These are phyloP conservation scores for Anthostomella pinea DNA, from an alignment of 2,329 filamentous ascomycete genomes.

Conservation along the genomic window DNA sequence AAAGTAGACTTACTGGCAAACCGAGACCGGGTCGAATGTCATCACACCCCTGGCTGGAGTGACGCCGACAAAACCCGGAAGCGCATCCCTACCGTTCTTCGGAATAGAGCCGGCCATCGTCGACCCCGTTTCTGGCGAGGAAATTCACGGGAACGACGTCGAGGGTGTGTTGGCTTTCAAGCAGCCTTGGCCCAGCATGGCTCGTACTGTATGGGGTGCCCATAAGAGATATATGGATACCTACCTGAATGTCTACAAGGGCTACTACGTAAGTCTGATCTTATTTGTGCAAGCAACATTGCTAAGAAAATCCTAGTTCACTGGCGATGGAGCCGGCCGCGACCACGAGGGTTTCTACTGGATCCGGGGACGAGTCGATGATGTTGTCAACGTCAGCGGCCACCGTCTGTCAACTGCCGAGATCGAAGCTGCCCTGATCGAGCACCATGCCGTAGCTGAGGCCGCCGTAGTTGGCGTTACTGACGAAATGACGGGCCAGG, in stretches of 20 bases:
- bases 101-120: constrained; percentile 97
- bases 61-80: constrained; percentile 94
- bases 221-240: constrained; percentile 99
- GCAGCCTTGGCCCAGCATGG: constrained; percentile 98
- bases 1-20: constrained; percentile 96
- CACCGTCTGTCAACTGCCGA: constrained; percentile 96
- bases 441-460: constrained; percentile 87
- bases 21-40: constrained; percentile 94
- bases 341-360: constrained; percentile 99
- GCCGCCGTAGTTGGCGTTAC: constrained; percentile 90
- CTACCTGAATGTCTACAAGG: constrained; percentile 95
- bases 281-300: not conserved
- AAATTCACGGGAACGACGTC: constrained; percentile 92
- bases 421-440: constrained; percentile 94
- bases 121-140: constrained; percentile 90
- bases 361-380: constrained; percentile 97
- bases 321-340: constrained; percentile 88
- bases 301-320: constrained; percentile 58
- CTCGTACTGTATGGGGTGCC: constrained; percentile 93
- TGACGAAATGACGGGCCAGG: constrained; percentile 94
- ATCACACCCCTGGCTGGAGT: constrained; percentile 91
- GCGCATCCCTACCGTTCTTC: constrained; percentile 95
- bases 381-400: constrained; percentile 96
- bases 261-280: constrained; percentile 77
- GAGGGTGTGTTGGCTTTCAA: constrained; percentile 97